Base-by-base conservation (phyloP, 2,329 filamentous ascomycete species). In the Thelonectria discophora region DNA sequence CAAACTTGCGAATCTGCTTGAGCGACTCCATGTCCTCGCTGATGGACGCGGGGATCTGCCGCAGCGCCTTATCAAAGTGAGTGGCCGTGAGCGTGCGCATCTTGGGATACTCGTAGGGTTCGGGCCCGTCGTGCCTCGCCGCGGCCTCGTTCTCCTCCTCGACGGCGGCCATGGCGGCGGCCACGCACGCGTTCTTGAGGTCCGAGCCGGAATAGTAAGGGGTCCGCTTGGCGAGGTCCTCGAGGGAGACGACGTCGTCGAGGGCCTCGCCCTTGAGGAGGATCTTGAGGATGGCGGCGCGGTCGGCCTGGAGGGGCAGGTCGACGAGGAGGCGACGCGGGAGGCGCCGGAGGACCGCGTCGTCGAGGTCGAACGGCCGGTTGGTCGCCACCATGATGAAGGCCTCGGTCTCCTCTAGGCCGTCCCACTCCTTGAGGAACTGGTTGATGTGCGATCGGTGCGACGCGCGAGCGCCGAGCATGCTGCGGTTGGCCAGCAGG, bases 301-400 rank as follows among this genome's bases (percentile, higher is more conserved):
- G 82, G 75, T 92, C 90, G 4, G 80, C 77, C 65, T 88, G 82
- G 1, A 88, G 81, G 0, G 91, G 91, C 6, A 94, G 80, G 72
- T 94, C 91, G 42, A 94, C 86, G 0, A 94, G 82, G 37, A 94
- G 80, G 43, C 90, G 86, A 55, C 91, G 82, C 2, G 91, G 91
- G 20, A 94, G 79, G 12, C 91, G 85, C n/a, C 92, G 84, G 47
- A 95, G 83, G 10, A 95, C 90, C 10, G 92, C 92, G 69, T 95
- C 92, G 71, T 99, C 95, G 1, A 99, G 86, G 72, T 98, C 95
- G 72, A 97, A 97, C 0, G 95, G 95, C 10, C 94, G 85, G 76
- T 99, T 98, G 9, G 94, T 98, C 27, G 95, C 94, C 0, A 98
- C 93, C 93, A 99, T 97, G 76, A 99, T 94, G 75, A 99, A 98